Conservation (phyloP, 2,329 filamentous ascomycete species). For the Tolypocladium cylindrosporum region DNA sequence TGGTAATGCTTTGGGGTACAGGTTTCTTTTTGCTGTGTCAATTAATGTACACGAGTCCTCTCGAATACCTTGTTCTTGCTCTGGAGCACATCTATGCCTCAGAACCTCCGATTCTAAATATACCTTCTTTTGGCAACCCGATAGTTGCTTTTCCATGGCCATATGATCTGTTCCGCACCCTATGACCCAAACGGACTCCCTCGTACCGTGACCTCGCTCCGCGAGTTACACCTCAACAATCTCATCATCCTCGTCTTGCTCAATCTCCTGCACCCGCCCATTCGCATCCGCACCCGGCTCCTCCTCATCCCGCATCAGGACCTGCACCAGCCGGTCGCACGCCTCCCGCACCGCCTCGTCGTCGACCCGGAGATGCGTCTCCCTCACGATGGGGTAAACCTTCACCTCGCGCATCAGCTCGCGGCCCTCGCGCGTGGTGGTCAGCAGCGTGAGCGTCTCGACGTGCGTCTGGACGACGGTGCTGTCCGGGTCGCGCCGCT, state of each 20-base stretch:
- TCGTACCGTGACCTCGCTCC: background rate
- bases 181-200: background rate
- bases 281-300: conserved; percentile 29
- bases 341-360: conserved; percentile 74
- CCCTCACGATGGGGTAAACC: conserved; percentile 82
- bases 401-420: conserved; percentile 66
- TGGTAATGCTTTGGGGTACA: background rate
- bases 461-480: conserved; percentile 78
- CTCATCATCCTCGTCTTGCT: conserved; percentile 41
- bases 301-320: conserved; percentile 72
- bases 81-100: background rate
- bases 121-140: background rate
- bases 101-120: background rate
- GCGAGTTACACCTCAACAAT: conserved; percentile 40
- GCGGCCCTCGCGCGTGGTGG: conserved; percentile 65
- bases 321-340: conserved; percentile 82
- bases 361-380: conserved; percentile 69
- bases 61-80: background rate
- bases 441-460: conserved; percentile 77
- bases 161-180: background rate
- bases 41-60: background rate
- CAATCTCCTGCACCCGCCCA: conserved; percentile 33
- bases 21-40: background rate
- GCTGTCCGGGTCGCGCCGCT: conserved; percentile 68
- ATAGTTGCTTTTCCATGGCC: background rate